phyloP scores from a whole-genome alignment of 495 filamentous ascomycete genomes.

The Amphirosellinia nigrospora region DNA sequence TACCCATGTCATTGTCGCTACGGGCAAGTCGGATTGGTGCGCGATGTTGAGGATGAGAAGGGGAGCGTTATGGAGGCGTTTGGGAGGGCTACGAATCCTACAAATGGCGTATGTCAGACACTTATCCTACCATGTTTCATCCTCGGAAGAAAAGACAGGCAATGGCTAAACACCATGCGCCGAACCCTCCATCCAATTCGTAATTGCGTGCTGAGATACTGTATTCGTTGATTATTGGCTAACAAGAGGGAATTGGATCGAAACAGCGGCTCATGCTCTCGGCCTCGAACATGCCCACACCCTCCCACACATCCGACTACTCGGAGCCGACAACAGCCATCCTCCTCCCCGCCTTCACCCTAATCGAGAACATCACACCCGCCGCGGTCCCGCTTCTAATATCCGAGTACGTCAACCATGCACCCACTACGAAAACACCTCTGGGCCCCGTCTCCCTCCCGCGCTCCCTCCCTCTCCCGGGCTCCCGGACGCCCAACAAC shows the following conservation, averaged over 20 bases:
- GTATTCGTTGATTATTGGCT: constrained; percentile 2
- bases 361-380: constrained; percentile 87
- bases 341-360: constrained; percentile 84
- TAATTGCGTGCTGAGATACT: background rate
- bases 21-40: constrained; percentile 92
- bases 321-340: constrained; percentile 78
- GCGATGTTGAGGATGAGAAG: constrained; percentile 86
- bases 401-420: constrained; percentile 68
- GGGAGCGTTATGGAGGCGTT: constrained; percentile 97
- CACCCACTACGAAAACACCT: constrained; percentile 77
- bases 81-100: constrained; percentile 62
- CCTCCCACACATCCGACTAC: constrained; percentile 61
- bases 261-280: constrained; percentile 84
- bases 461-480: constrained; percentile 61
- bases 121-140: too few species aligned
- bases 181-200: background rate
- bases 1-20: constrained; percentile 90
- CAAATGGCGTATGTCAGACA: constrained; percentile 70
- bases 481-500: constrained; percentile 52
- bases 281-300: constrained; percentile 89
- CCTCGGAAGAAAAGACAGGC: background rate
- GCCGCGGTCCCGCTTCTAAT: constrained; percentile 75
- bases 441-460: constrained; percentile 53
- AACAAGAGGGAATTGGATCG: constrained; percentile 11
- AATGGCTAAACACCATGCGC: background rate